A percentile compares a stretch with the other conserved stretches of the same genome.
Conservation (phyloP, 306 rosid genomes). For the Albizia julibrissin region DNA sequence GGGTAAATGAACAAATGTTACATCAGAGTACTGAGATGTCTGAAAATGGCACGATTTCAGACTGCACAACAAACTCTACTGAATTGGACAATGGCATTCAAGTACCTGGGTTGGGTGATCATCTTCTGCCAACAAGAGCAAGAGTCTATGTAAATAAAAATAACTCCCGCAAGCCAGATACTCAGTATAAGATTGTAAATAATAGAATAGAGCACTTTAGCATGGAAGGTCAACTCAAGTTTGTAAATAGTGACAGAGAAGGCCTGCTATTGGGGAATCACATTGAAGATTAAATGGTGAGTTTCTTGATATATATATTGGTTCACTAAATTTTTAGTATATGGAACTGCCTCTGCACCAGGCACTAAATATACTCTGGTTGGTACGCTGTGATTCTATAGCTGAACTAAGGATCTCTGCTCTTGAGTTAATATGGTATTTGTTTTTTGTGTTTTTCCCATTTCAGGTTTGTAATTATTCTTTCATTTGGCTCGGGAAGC, state of each 20-base stretch:
- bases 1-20: conserved; percentile 45
- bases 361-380: neutral
- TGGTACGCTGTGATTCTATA: neutral
- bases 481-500: conserved; percentile 64
- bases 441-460: neutral
- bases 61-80: conserved; percentile 31
- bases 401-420: neutral
- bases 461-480: conserved; percentile 70
- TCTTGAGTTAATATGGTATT: neutral
- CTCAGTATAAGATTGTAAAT: conserved; percentile 82
- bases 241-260: conserved; percentile 70
- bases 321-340: neutral
- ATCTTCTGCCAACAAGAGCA: conserved; percentile 42
- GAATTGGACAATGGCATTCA: conserved; percentile 47
- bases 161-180: conserved; percentile 52
- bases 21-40: conserved; percentile 43
- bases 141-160: conserved; percentile 65
- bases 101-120: conserved; percentile 51
- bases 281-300: conserved; percentile 49
- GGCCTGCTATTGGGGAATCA: conserved; percentile 75
- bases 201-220: conserved; percentile 67
- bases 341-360: conserved; percentile 4
- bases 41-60: conserved; percentile 58
- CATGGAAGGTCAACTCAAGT: conserved; percentile 72
- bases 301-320: neutral